Base-by-base conservation (phyloP, 495 filamentous ascomycete species). In the Aspergillus olivimuriae region DNA sequence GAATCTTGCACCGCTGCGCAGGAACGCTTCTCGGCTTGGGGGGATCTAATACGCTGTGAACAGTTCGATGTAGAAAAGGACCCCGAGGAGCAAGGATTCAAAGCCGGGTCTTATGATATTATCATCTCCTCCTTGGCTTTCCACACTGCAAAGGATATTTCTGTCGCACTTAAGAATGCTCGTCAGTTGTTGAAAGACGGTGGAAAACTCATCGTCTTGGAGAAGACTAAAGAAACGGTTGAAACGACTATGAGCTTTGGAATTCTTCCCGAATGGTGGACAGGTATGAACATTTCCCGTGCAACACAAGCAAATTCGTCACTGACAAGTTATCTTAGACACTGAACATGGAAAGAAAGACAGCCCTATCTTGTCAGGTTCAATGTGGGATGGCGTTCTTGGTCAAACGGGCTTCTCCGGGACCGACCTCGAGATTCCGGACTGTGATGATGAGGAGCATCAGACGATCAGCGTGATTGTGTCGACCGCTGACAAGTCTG, bases 141-240 rank as follows among this genome's bases (percentile, higher is more conserved):
- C 5, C 70, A 75, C 43, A 17, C 34, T 5, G 10, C 34, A 9
- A 71, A 66, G 1, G 78, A 74, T 0, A 20, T 23, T 0, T 41
- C 49, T n/a, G 34, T 55, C 12, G 72, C 65, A 0, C 22, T 76
- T 12, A 39, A 6, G 2, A 66, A 72, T 34, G 41, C 58, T 1
- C 58, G 69, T 1, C 37, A 46, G 8, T 56, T 78, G 0, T 43
- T 78, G 17, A 73, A 69, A 41, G 72, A 73, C 0, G 74, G 71
- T 8, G 75, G 75, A 4, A 63, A 65, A 34, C 52, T 77, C 2
- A 14, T 75, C 3, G 7, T 57, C 10, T 23, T 54, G 6, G 53
- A 28, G 11, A 28, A 28, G 24, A 28, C 24, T 5, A 28, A 11
- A 11, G 11, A 28, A 6, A 6, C 24, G 24, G 24, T 28, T 28